phyloP scores from a whole-genome alignment of 2,329 filamentous ascomycete genomes.

The Sporothrix euskadiensis region DNA sequence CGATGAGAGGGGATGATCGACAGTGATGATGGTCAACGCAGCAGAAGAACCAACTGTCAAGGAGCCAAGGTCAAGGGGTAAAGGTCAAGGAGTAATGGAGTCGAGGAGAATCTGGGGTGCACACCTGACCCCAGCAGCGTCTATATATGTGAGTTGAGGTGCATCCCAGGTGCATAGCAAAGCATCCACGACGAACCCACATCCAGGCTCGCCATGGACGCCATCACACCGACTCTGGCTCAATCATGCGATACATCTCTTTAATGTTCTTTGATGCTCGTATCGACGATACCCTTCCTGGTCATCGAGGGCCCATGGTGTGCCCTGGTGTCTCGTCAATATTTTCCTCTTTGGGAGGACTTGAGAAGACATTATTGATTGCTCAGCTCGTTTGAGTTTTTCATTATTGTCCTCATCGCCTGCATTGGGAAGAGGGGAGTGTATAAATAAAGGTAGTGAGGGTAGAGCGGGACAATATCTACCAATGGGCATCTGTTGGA shows the following conservation, averaged over 20 bases:
- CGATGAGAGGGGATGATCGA: not conserved
- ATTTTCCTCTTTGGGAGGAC: not conserved
- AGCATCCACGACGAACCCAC: not conserved
- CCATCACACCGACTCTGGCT: not conserved
- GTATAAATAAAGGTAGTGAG: not conserved
- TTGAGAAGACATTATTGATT: not conserved
- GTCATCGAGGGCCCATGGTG: not conserved
- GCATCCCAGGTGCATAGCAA: not conserved
- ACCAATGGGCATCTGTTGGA: not conserved
- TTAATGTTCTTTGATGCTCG: not conserved
- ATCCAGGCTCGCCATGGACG: not conserved
- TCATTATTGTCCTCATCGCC: not conserved
- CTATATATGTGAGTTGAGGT: not conserved
- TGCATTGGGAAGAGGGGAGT: not conserved
- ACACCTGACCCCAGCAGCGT: constrained; percentile 1
- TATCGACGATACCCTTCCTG: not conserved
- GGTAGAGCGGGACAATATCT: not conserved
- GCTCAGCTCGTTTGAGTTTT: not conserved
- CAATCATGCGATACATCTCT: not conserved
- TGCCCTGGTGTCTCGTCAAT: not conserved
- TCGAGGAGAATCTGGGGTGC: not conserved
- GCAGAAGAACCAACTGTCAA: not conserved
- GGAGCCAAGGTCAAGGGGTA: not conserved
- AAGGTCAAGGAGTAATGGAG: not conserved
- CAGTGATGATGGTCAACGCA: not conserved